Percentiles rank a stretch among this genome's conserved stretches.
Evolutionary conservation across 1,284 basidiomycete genomes (phyloP).

Genomic region (Sanghuangporus weigelae): DNA sequence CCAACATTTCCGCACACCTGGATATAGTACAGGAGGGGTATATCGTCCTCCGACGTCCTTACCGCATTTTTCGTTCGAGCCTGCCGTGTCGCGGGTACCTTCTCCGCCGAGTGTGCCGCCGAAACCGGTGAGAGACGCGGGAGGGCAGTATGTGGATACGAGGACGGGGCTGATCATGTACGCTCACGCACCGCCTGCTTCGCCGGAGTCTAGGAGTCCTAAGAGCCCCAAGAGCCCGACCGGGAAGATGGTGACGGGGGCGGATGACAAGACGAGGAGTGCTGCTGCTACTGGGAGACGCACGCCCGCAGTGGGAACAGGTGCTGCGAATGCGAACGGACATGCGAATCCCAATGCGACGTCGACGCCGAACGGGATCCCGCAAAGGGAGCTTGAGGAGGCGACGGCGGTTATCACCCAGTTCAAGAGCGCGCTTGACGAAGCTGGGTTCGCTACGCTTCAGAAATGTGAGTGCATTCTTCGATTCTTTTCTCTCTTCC

Average conservation of each 20-base stretch:
- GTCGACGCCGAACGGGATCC: neutral
- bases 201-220: constrained; percentile 26
- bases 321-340: constrained; percentile 26
- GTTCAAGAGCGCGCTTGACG: constrained; percentile 57
- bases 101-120: neutral
- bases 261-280: neutral
- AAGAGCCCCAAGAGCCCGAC: neutral
- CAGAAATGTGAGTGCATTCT: constrained; percentile 69
- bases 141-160: constrained; percentile 13
- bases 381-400: constrained; percentile 10
- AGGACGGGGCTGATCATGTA: constrained; percentile 30
- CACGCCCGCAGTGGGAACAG: neutral
- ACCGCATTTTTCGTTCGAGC: constrained; percentile 15
- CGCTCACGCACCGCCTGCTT: constrained; percentile 31
- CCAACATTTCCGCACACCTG: neutral
- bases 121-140: neutral
- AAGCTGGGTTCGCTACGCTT: constrained; percentile 57
- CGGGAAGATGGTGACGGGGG: neutral
- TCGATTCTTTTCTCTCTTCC: too few species aligned
- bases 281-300: neutral
- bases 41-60: constrained; percentile 6
- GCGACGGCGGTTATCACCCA: constrained; percentile 50
- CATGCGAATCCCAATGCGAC: constrained; percentile 30
- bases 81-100: neutral
- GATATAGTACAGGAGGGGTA: neutral